Base-by-base conservation (phyloP, 108 stramenopile genomes). In the Schizochytrium sp. region DNA sequence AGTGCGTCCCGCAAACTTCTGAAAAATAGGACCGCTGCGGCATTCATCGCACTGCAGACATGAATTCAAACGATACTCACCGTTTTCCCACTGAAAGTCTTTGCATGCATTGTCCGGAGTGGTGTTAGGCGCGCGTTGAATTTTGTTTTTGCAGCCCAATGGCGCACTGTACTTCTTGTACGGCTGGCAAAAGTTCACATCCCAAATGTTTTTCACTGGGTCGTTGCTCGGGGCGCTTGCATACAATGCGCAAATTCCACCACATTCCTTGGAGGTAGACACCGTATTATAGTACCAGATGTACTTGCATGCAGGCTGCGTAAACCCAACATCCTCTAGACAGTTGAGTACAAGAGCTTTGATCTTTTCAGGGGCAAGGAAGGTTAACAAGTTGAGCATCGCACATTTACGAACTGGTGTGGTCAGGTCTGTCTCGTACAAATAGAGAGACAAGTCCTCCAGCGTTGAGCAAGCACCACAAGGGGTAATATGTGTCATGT, bases 1-100 rank as follows among this genome's bases (percentile, higher is more conserved):
- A n/a, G 76, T 83, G 76, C 76, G 76, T 10, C 76, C 76, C 0
- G 76, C 47, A 10, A 83, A 47, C 76, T 83, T 83, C 55, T 83
- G 76, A 55, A 83, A 83, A 53, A 83, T 83, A 5, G 76, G 76
- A 1, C 76, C 76, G 28, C 50, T 55, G 50, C 76, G 76, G 53
- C 76, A 83, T 28, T 83, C 76, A 53, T 83, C 76, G 53, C 76
- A 83, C 53, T 83, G 76, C 10, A 83, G 76, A 28, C 76, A 83
- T 40, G 76, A 55, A 40, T 83, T 83, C 15, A 83, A 42, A 53
- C 76, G 76, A 40, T 83, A 83, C 53, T 10, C 17, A 7, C 53
- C 53, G 76, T 83, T 83, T 28, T 83, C 3, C 28, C 40, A 83
- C 1, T 83, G 76, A 1, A 55, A 49, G 17, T 5, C 5, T 53